Evolutionary conservation across 768 basidiomycete genomes (phyloP), one percentile per base, ranked within the genome.

Genomic region (Cystofilobasidium capitatum): DNA sequence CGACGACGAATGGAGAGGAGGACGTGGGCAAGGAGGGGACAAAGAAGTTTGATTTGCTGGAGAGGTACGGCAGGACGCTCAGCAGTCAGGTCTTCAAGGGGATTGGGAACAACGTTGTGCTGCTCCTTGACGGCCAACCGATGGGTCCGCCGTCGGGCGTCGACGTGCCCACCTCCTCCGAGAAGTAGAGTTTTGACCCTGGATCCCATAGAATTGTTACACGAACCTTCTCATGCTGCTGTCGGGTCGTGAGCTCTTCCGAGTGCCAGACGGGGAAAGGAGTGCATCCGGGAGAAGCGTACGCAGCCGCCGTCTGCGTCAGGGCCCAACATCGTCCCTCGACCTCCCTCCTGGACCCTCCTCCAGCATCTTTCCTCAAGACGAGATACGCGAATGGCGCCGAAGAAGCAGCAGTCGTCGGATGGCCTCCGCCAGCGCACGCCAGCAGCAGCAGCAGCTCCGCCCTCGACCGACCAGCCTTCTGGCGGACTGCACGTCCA

Each of bases 71-170:
- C 73, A 77, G 76, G 71, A 94, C 91, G 36, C 78, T 85, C 16
- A 87, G 89, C 2, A 83, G 83, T 47, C 82, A 80, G 75, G 75
- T 91, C 26, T 91, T 94, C 77, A 75, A 78, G 71, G 77, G 74
- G 17, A 86, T 94, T 65, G 79, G 82, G 36, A 79, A 78, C 54
- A 77, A 79, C 24, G 71, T 84, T 16, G 70, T 81, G n/a, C 73
- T 74, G 24, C 45, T 64, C 51, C 55, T 74, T 24, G 61, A 65
- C 37, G 59, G 59, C 29, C 36, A 40, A 39, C 6, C 51, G 12
- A 55, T 31, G 9, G 51, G 20, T 20, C 10, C 20, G 10, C 40
- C 40, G 10, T 10, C 40, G 40, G 40, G 40, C 20, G 20, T 42
- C 40, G 40, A n/a, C n/a, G n/a, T n/a, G n/a, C n/a, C 40, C 40